These are phyloP conservation scores for Yamadazyma diospyri DNA, from an alignment of 1,139 yeast genomes.

Conservation along the genomic window DNA sequence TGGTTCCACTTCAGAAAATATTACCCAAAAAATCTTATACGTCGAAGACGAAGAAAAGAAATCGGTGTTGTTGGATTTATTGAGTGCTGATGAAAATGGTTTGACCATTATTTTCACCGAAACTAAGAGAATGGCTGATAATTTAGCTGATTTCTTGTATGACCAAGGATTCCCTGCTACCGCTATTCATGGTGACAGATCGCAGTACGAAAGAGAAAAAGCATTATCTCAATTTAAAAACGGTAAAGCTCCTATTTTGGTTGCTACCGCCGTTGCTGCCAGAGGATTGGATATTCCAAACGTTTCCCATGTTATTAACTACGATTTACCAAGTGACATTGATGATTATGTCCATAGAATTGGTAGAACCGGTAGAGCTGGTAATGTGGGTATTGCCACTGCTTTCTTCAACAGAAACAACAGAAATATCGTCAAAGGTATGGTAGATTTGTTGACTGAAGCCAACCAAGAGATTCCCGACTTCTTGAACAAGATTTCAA, in stretches of 20 bases:
- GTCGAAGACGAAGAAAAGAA: constrained; percentile 96
- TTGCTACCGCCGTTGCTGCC: constrained; percentile 98
- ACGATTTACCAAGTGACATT: constrained; percentile 92
- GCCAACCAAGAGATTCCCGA: constrained; percentile 97
- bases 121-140: constrained; percentile 98
- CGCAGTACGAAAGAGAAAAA: constrained; percentile 96
- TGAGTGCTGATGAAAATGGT: constrained; percentile 74
- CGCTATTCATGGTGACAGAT: constrained; percentile 98
- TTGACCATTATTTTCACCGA: constrained; percentile 94
- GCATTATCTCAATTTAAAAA: constrained; percentile 86
- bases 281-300: constrained; percentile 99
- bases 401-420: constrained; percentile 97
- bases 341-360: constrained; percentile 99
- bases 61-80: constrained; percentile 84
- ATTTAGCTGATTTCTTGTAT: constrained; percentile 86
- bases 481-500: constrained; percentile 74
- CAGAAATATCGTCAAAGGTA: constrained; percentile 83
- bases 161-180: constrained; percentile 93
- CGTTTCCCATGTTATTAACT: constrained; percentile 95
- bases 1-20: constrained; percentile 96
- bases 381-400: constrained; percentile 97
- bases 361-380: constrained; percentile 99
- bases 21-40: constrained; percentile 87
- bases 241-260: constrained; percentile 88
- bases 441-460: constrained; percentile 82